Conservation (phyloP, 2,329 filamentous ascomycete species). For the Monosporascus sp. region DNA sequence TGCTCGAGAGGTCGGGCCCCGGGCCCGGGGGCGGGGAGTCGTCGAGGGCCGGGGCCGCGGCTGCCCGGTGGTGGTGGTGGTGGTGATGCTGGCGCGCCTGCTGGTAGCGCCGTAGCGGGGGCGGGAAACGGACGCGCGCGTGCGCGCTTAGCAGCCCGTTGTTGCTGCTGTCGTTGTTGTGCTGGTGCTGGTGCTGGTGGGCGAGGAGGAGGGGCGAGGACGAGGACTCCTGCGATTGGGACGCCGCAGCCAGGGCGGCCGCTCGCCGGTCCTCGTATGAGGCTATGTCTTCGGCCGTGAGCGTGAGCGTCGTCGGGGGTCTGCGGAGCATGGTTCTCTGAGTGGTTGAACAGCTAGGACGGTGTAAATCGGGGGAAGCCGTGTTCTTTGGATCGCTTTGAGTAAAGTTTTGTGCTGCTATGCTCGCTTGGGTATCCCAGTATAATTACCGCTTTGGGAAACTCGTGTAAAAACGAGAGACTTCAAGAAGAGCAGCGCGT, state of each 20-base stretch:
- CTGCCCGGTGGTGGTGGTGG: too few relatives aligned
- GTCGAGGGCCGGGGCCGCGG: slow-evolving; percentile 1
- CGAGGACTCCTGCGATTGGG: slow-evolving; percentile 18
- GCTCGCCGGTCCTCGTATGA: slow-evolving; percentile 60
- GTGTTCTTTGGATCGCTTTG: too few relatives aligned
- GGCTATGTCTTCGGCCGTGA: slow-evolving; percentile 66
- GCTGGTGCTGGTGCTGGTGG: slow-evolving; percentile 5
- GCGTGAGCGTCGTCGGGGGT: slow-evolving; percentile 59
- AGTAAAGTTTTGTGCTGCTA: too few relatives aligned
- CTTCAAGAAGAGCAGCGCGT: too few relatives aligned
- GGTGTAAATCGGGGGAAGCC: too few relatives aligned
- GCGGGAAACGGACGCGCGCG: neutral
- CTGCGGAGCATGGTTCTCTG: slow-evolving; percentile 55
- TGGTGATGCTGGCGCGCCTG: neutral
- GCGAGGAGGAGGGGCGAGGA: neutral
- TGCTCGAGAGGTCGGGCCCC: slow-evolving; percentile 4
- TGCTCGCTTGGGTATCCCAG: too few relatives aligned
- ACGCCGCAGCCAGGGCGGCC: slow-evolving; percentile 18
- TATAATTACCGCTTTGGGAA: too few relatives aligned
- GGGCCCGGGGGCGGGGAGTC: slow-evolving; percentile 15
- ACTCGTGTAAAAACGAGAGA: too few relatives aligned
- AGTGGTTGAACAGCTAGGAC: neutral
- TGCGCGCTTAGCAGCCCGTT: slow-evolving; percentile 1
- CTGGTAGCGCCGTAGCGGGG: neutral
- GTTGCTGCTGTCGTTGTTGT: slow-evolving; percentile 1